Percentiles rank a stretch among this genome's conserved stretches.
phyloP scores from a whole-genome alignment of 2,329 filamentous ascomycete species.

The Pestalotiopsis sp. region DNA sequence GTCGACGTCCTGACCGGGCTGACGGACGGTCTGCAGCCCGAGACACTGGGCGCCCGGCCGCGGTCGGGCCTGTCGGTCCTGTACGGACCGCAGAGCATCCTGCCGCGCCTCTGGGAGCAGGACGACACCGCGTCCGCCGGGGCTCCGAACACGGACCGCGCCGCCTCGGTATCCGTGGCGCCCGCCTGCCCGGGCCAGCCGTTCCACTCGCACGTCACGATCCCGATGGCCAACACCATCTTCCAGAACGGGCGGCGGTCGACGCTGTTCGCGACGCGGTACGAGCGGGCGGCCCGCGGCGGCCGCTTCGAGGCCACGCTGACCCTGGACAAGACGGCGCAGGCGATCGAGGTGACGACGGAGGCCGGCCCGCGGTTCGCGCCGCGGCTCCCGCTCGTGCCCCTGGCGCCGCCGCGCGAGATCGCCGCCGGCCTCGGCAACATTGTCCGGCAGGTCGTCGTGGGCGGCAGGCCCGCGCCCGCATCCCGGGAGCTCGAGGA shows the following conservation, averaged over 20 bases:
- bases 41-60: slow-evolving; percentile 29
- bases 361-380: not conserved
- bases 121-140: slow-evolving; percentile 16
- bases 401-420: slow-evolving; percentile 62
- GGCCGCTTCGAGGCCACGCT: slow-evolving; percentile 24
- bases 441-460: slow-evolving; percentile 68
- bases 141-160: slow-evolving; percentile 26
- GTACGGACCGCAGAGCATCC: slow-evolving; percentile 41
- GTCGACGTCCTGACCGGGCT: slow-evolving; percentile 53
- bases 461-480: slow-evolving; percentile 49
- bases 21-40: slow-evolving; percentile 54
- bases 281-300: slow-evolving; percentile 28
- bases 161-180: slow-evolving; percentile 13
- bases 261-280: slow-evolving; percentile 53
- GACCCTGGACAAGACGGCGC: slow-evolving; percentile 39
- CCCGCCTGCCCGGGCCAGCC: not conserved
- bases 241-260: slow-evolving; percentile 70
- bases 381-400: slow-evolving; percentile 50
- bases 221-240: slow-evolving; percentile 77
- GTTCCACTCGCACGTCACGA: slow-evolving; percentile 36
- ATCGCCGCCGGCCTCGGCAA: slow-evolving; percentile 74
- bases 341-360: slow-evolving; percentile 28
- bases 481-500: slow-evolving; percentile 74
- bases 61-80: slow-evolving; percentile 53
- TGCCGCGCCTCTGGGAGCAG: slow-evolving; percentile 48